Base-by-base conservation (phyloP, 441 rosid genomes). In the Theobroma grandiflorum region DNA sequence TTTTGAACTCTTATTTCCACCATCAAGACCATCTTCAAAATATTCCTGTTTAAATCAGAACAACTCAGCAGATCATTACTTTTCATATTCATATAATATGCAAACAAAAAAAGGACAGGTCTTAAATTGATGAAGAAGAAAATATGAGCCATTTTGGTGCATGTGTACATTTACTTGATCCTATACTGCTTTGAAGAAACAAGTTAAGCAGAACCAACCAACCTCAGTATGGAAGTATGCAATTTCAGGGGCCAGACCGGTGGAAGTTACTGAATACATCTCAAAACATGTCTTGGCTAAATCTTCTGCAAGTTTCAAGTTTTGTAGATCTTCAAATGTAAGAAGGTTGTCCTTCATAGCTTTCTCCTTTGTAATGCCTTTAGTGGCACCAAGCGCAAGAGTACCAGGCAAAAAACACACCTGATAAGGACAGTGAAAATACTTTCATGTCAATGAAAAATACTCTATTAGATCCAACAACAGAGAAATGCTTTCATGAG, bases 171-270 rank as follows among this genome's bases (percentile, higher is more conserved):
- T n/a, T 22, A 75, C 64, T 43, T 18, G 31, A 72, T 72, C 26
- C 18, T 12, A 75, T n/a, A 68, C 53, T 43, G 47, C 38, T 62
- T 58, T 35, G n/a, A 38, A 61, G 64, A 65, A 68, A 49, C 49
- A 75, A 79, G 64, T 63, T 35, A 76, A 5, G 40, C 2, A 31
- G n/a, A 69, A 68, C 31, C 53, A 64, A 84, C 91, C 72, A 78
- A 93, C 99, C 94, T 90, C 57, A 26, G 99, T 93, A 80, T 94
- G 99, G 82, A 97, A 97, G 88, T 95, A 97, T 69, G 95, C 98
- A 84, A 94, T 97, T 88, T 97, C 99, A 18, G 99, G 98, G 83
- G 99, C 95, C 78, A 97, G 97, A 66, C 99, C 98, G 20, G 99
- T 94, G 77, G 98, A 90, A 81, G 99, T 97, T 59, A 91, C 97